phyloP scores from a whole-genome alignment of 441 rosid species.

The Metrosideros polymorpha region DNA sequence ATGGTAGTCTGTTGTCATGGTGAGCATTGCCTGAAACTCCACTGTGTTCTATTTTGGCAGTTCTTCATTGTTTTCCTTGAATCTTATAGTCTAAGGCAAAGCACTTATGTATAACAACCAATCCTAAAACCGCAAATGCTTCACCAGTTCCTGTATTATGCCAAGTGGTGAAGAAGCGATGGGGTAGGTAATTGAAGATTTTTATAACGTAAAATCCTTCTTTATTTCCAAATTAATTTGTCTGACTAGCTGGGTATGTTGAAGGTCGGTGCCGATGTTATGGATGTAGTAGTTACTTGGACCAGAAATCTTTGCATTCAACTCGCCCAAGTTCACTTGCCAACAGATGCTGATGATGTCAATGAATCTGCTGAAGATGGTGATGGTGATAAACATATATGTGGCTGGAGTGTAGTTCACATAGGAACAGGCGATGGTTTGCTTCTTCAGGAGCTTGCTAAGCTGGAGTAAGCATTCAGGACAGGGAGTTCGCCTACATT shows the following conservation, averaged over 20 bases:
- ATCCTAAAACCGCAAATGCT: not conserved
- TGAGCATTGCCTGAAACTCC: not conserved
- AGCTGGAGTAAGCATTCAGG: conserved; percentile 60
- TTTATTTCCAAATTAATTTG: not conserved
- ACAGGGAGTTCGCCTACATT: conserved; percentile 14
- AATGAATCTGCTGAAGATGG: conserved; percentile 36
- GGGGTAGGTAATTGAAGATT: not conserved
- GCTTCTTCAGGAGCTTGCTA: conserved; percentile 86
- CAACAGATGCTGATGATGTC: conserved; percentile 29
- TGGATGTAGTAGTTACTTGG: conserved; percentile 80
- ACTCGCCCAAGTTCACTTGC: conserved; percentile 36
- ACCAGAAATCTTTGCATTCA: conserved; percentile 60
- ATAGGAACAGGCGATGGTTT: conserved; percentile 89
- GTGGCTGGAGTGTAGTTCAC: conserved; percentile 75
- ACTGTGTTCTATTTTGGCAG: not conserved
- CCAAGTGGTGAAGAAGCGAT: not conserved
- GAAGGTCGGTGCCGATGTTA: conserved; percentile 89
- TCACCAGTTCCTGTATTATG: not conserved
- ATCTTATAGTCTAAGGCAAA: not conserved
- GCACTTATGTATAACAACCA: not conserved
- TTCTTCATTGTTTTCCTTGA: not conserved
- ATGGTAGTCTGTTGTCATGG: not conserved
- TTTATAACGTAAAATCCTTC: not conserved
- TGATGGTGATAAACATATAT: conserved; percentile 40
- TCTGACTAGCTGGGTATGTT: not conserved